Percentiles rank a stretch among this genome's conserved stretches.
phyloP scores from a whole-genome alignment of 2,329 filamentous ascomycete species.

The Westerdykella aurantiaca region DNA sequence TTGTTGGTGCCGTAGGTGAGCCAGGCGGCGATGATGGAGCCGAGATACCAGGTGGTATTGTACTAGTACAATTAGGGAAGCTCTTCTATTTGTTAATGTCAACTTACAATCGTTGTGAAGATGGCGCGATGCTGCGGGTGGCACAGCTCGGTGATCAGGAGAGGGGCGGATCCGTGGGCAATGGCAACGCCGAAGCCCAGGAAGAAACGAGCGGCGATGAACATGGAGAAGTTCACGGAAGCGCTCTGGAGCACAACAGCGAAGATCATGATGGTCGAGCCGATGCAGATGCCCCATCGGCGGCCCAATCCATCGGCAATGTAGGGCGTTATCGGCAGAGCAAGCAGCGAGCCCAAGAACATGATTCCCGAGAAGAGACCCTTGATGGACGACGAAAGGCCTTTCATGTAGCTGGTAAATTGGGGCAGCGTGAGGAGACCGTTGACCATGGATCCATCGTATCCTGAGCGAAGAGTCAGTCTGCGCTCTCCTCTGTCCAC shows the following conservation, averaged over 20 bases:
- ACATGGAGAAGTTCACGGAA: conserved; percentile 24
- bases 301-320: conserved; percentile 22
- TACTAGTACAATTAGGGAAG: conserved; percentile 4
- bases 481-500: too few relatives aligned
- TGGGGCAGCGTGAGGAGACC: conserved; percentile 20
- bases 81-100: conserved; percentile 8
- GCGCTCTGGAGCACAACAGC: conserved; percentile 20
- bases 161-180: conserved; percentile 19
- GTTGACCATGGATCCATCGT: conserved; percentile 20
- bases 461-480: not conserved
- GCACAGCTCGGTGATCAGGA: conserved; percentile 43
- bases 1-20: conserved; percentile 40
- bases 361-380: conserved; percentile 22
- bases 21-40: conserved; percentile 48
- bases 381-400: conserved; percentile 15
- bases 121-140: conserved; percentile 31
- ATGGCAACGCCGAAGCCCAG: conserved; percentile 24
- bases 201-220: conserved; percentile 22
- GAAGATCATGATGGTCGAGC: conserved; percentile 22
- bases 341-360: conserved; percentile 19
- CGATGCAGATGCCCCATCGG: conserved; percentile 12
- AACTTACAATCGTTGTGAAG: conserved; percentile 22
- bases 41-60: conserved; percentile 50
- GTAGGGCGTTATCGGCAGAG: conserved; percentile 20
- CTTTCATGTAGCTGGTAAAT: conserved; percentile 19